Percentiles rank a stretch among this genome's conserved stretches.
phyloP scores from a whole-genome alignment of 768 basidiomycete species.

The Boletus rex-veris region DNA sequence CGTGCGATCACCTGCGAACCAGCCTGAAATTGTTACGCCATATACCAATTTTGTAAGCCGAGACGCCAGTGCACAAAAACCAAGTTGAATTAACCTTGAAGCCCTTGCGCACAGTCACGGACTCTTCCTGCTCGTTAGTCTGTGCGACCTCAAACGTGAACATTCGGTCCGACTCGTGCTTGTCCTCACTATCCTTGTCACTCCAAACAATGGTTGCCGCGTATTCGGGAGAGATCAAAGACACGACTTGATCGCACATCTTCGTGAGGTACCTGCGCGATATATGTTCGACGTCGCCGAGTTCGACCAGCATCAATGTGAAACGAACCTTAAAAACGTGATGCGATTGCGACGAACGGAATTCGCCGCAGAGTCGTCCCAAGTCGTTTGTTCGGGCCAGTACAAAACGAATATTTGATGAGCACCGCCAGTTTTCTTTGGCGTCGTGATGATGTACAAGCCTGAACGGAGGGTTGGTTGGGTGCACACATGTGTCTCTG shows the following conservation, averaged over 20 bases:
- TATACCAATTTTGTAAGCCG: background rate
- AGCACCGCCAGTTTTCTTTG: background rate
- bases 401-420: conserved; percentile 47
- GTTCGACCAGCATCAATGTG: no score
- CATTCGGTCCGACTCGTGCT: conserved; percentile 45
- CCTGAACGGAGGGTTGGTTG: conserved; percentile 22
- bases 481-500: background rate
- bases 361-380: conserved; percentile 38
- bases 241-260: no score
- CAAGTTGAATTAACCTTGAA: conserved; percentile 37
- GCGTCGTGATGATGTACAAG: conserved; percentile 16
- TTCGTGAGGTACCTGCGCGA: no score
- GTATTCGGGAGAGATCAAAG: no score
- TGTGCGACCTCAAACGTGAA: conserved; percentile 48
- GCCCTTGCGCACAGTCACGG: conserved; percentile 40
- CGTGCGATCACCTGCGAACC: conserved; percentile 10
- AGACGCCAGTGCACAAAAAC: background rate
- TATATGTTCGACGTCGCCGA: no score
- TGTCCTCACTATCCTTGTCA: conserved; percentile 14
- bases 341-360: conserved; percentile 50
- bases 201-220: no score
- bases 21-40: background rate
- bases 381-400: conserved; percentile 46
- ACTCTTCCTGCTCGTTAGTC: conserved; percentile 37
- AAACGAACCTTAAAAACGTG: conserved; percentile 56